Base-by-base conservation (phyloP, 2,329 filamentous ascomycete species). In the Penicillium sp. region DNA sequence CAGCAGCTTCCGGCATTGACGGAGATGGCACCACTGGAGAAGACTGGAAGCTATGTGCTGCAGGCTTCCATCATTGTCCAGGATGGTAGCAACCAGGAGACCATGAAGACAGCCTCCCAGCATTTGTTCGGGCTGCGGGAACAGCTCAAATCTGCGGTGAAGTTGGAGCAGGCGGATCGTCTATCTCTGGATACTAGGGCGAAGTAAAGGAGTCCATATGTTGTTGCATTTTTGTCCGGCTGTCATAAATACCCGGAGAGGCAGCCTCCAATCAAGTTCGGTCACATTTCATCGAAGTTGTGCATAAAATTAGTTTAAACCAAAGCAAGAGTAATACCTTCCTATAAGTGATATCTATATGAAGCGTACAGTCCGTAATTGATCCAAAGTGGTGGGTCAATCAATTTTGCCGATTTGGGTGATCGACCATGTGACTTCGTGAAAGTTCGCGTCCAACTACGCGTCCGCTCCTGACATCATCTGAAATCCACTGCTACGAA, bases 101-200 rank as follows among this genome's bases (percentile, higher is more conserved):
- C 84, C 19, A 77, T 84, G 63, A 82, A 82, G 51, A 73, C 73
- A 27, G 85, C 81, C 1, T 80, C 81, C 26, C 75, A 79, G 57
- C 83, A 87, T 66, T 67, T 88, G 43, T 74, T 82, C 62, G 74
- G 70, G 1, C 77, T 87, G 61, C 82, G 82, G 63, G 79, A 82
- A 54, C 75, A 78, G 56, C 76, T 88, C 71, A 84, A 81, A 63
- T 74, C 73, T 10, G 82, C 81, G 16, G 80, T 88, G 22, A 81
- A 84, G 51, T 67, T 88, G 63, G 77, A 80, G 47, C 77, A 82
- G 46, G 83, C 82, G 1, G 84, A 88, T 70, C 76, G 86, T 49
- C 70, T 88, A 49, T 76, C 81, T 26, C 72, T 88, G 60, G 85
- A 88, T 67, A 85, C 84, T 3, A 77, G 85, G 55, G 82, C 85